Evolutionary conservation across 768 basidiomycete genomes (phyloP).

Genomic region (Vararia minispora): DNA sequence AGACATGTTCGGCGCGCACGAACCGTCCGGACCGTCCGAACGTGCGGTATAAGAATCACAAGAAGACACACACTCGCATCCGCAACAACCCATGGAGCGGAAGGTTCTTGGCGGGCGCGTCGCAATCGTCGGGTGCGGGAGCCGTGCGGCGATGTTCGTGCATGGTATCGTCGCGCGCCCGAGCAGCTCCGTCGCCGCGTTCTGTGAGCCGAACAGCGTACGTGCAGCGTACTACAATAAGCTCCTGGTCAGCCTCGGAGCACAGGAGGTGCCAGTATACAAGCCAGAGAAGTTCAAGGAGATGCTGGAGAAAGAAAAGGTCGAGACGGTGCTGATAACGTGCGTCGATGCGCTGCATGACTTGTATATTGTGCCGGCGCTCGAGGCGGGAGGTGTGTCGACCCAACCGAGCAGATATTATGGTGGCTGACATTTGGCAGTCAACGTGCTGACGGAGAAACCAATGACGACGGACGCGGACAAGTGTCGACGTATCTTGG

Average conservation of each 20-base stretch:
- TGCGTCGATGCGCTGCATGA: conserved; percentile 39
- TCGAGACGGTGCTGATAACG: conserved; percentile 37
- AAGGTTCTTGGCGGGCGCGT: conserved; percentile 28
- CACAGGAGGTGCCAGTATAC: conserved; percentile 27
- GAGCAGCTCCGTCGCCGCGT: conserved; percentile 27
- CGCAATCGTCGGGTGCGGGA: conserved; percentile 32
- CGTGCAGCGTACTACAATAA: conserved; percentile 35
- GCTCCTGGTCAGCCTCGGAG: conserved; percentile 27
- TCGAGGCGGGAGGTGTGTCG: conserved; percentile 29
- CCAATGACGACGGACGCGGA: conserved; percentile 41
- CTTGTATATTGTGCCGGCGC: conserved; percentile 32
- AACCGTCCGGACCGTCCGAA: too few species aligned
- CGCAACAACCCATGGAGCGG: too few species aligned
- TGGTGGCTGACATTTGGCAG: conserved; percentile 13
- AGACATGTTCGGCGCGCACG: too few species aligned
- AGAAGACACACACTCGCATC: too few species aligned
- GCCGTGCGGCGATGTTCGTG: conserved; percentile 34
- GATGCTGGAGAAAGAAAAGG: conserved; percentile 34
- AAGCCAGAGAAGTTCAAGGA: conserved; percentile 28
- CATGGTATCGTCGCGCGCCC: conserved; percentile 35
- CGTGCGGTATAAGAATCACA: too few species aligned
- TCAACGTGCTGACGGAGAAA: conserved; percentile 41
- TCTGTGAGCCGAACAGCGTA: conserved; percentile 36
- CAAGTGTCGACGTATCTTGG: conserved; percentile 34
- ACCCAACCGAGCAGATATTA: neutral